These are phyloP conservation scores for Firmiana major DNA, from an alignment of 345 rosid genomes.

Conservation along the genomic window DNA sequence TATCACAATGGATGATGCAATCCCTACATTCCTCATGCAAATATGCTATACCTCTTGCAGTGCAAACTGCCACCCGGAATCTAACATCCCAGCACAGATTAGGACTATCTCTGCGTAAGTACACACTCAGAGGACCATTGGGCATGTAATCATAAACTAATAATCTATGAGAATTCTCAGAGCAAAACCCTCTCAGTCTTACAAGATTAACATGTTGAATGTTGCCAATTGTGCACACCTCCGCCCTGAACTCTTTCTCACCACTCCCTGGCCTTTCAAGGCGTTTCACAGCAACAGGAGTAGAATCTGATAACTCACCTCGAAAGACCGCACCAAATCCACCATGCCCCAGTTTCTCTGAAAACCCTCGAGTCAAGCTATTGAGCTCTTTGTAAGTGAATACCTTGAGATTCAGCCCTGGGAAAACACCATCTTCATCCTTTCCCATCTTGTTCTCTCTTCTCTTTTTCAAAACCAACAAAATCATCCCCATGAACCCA, in stretches of 20 bases:
- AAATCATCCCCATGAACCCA: constrained; percentile 26
- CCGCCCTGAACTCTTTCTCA: constrained; percentile 57
- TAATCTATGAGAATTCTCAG: constrained; percentile 55
- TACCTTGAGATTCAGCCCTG: constrained; percentile 54
- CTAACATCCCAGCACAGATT: constrained; percentile 38
- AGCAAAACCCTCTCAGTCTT: constrained; percentile 63
- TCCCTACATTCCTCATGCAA: constrained; percentile 65
- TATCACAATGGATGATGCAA: constrained; percentile 58
- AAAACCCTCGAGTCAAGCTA: constrained; percentile 42
- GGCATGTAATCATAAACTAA: constrained; percentile 67
- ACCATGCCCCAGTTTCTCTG: constrained; percentile 53
- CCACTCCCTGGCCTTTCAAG: constrained; percentile 60
- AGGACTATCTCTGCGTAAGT: constrained; percentile 36
- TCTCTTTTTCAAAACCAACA: constrained; percentile 41
- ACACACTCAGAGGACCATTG: constrained; percentile 49
- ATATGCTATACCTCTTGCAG: constrained; percentile 60
- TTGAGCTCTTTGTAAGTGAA: constrained; percentile 54
- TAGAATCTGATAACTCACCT: constrained; percentile 43
- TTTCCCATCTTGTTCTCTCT: constrained; percentile 34
- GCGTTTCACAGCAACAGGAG: constrained; percentile 56
- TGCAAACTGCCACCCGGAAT: constrained; percentile 44
- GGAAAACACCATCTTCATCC: constrained; percentile 42
- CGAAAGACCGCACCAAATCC: constrained; percentile 64
- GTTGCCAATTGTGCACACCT: constrained; percentile 67
- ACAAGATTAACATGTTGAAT: constrained; percentile 65